Evolutionary conservation across 1,284 basidiomycete genomes (phyloP), one percentile per base, ranked within the genome.

Genomic region (Kalmanozyma brasiliensis): DNA sequence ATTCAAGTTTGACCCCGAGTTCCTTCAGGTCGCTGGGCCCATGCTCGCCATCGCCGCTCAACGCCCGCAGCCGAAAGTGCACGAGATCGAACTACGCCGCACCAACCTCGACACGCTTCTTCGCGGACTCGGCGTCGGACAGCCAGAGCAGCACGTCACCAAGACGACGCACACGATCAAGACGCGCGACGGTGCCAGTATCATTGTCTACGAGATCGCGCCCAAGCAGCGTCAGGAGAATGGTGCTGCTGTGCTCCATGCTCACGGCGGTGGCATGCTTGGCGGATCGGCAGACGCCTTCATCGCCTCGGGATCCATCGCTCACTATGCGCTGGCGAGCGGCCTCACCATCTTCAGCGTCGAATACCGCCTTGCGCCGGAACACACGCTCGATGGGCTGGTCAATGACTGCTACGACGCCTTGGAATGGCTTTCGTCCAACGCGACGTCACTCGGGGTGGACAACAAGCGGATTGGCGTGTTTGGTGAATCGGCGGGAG

Each of bases 361-460:
- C 11, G 56, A 65, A 9, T 65, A 65, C 36, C 62, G 62, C 8
- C 55, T 44, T 29, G 55, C 62, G 13, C 62, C 62, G 8, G 52
- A 58, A 41, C 35, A 49, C 30, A 44, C 49, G 26, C 29, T 49
- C 5, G 62, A 65, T 19, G 55, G 44, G 4, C 34, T 58, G 3
- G 56, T 65, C 32, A 49, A 65, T 20, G 62, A 65, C 37, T 45
- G 35, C 22, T 65, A 59, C 52, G 62, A 65, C 38, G 62, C 62
- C 7, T 26, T 65, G 14, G 16, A 53, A 20, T 65, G 62, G 62
- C 46, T 65, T 4, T 42, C 40, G 8, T 34, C 36, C 17, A 47
- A 59, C 20, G 62, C 62, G n/a, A 42, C 55, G 1, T 41, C 41
- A 9, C 38, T 65, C 11, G 56, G 51, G 2, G 33, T 65, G 41